Percentiles rank a stretch among this genome's conserved stretches.
These are phyloP conservation scores for Eimeria acervulina DNA, from an alignment of 169 alveolate genomes.

Conservation along the genomic window DNA sequence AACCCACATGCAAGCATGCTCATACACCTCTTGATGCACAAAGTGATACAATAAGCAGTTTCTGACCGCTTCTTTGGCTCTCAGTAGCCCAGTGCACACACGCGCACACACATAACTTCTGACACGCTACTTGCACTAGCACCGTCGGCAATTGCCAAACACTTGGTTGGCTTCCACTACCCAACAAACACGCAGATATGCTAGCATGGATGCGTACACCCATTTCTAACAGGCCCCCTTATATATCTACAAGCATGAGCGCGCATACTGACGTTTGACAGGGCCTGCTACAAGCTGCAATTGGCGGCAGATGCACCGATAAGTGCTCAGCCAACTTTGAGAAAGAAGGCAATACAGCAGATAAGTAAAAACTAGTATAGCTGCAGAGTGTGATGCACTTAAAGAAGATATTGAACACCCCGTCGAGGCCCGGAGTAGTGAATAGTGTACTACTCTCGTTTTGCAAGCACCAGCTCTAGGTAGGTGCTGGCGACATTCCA, in stretches of 20 bases:
- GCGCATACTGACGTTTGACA: background rate
- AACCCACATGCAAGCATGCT: background rate
- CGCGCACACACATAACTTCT: background rate
- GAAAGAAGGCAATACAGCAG: background rate
- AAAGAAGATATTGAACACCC: background rate
- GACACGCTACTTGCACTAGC: background rate
- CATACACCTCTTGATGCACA: too few relatives aligned
- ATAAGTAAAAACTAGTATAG: background rate
- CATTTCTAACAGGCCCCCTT: background rate
- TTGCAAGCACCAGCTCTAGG: background rate
- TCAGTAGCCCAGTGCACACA: background rate
- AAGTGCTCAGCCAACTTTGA: background rate
- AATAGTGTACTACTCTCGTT: background rate
- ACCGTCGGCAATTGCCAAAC: background rate
- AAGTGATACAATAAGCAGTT: too few relatives aligned
- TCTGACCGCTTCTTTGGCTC: too few relatives aligned
- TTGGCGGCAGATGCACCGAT: background rate
- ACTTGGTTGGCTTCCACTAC: background rate
- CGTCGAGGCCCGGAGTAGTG: background rate
- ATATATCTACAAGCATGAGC: background rate
- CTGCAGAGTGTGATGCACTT: background rate
- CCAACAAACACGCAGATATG: background rate
- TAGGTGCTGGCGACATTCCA: background rate
- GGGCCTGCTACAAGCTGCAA: background rate
- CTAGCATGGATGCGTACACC: background rate